A percentile compares a stretch with the other conserved stretches of the same genome.
Conservation (phyloP, 108 stramenopile species). For the Discostella stelligeroides region DNA sequence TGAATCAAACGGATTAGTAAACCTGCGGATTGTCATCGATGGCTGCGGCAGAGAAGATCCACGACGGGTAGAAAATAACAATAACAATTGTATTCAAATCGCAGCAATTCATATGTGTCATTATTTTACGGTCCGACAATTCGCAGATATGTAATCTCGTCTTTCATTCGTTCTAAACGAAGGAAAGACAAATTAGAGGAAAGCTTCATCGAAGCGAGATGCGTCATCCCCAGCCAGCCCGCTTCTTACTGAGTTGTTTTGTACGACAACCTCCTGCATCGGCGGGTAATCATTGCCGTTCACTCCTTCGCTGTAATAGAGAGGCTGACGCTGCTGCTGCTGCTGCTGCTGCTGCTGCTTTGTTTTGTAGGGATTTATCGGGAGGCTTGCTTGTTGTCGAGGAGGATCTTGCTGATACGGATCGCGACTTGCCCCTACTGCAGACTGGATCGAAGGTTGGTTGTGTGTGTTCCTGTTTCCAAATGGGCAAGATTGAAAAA, state of each 20-base stretch:
- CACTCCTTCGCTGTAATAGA: too few relatives aligned
- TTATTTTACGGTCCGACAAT: too few relatives aligned
- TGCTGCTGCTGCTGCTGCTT: constrained; percentile 10
- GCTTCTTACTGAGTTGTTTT: constrained; percentile 9
- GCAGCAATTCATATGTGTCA: too few relatives aligned
- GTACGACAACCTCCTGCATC: constrained; percentile 24
- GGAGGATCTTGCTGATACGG: neutral
- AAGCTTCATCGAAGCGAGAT: constrained; percentile 45
- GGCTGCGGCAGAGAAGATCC: too few relatives aligned
- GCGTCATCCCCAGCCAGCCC: constrained; percentile 16
- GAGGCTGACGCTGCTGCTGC: too few relatives aligned
- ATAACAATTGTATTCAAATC: too few relatives aligned
- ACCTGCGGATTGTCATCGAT: too few relatives aligned
- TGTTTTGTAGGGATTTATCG: constrained; percentile 6
- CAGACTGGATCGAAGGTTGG: neutral
- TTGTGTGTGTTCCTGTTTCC: neutral
- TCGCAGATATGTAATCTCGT: too few relatives aligned
- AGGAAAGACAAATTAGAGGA: constrained; percentile 22
- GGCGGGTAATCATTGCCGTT: constrained; percentile 14
- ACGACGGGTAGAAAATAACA: too few relatives aligned
- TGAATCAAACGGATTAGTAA: too few relatives aligned
- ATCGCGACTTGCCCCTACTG: neutral
- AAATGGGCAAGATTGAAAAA: neutral
- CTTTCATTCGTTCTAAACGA: constrained; percentile 21
- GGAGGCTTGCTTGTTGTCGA: neutral